Percentiles rank a stretch among this genome's conserved stretches.
Conservation (phyloP, 495 filamentous ascomycete genomes). For the Tuber indicum region DNA sequence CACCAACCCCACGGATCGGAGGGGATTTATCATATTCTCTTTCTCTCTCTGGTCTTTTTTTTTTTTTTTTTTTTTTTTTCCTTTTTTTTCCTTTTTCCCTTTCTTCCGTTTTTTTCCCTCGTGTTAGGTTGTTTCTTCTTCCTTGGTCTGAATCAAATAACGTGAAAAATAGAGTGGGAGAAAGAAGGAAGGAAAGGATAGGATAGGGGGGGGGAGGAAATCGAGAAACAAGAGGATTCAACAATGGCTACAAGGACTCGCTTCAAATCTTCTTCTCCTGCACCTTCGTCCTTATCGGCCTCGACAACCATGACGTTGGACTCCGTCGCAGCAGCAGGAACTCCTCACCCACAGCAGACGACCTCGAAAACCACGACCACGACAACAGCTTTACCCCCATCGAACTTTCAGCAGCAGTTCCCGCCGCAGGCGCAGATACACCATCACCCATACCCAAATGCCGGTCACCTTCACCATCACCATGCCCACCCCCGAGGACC, state of each 20-base stretch:
- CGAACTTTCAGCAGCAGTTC: conserved; percentile 13
- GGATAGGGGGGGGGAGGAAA: neutral
- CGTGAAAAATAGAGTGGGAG: neutral
- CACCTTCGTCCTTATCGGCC: conserved; percentile 41
- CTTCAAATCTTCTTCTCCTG: conserved; percentile 44
- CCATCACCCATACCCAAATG: conserved; percentile 5
- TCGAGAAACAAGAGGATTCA: neutral
- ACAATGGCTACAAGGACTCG: conserved; percentile 42
- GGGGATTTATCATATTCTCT: conserved; percentile 1
- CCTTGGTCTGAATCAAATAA: neutral
- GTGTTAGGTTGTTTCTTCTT: neutral
- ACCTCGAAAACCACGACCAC: conserved; percentile 17
- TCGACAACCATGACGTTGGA: conserved; percentile 12
- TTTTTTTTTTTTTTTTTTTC: conserved; percentile 1
- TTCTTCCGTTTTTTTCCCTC: neutral
- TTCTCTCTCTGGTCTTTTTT: conserved; percentile 6
- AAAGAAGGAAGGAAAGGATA: neutral
- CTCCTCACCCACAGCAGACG: conserved; percentile 9
- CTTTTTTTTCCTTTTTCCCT: conserved; percentile 9
- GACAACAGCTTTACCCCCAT: conserved; percentile 20
- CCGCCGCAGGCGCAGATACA: neutral
- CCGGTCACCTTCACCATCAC: conserved; percentile 3
- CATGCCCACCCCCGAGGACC: conserved; percentile 11
- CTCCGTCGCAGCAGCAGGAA: conserved; percentile 10
- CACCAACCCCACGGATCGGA: neutral